Base-by-base conservation (phyloP, 2,329 filamentous ascomycete species). In the Neonectria coccinea region DNA sequence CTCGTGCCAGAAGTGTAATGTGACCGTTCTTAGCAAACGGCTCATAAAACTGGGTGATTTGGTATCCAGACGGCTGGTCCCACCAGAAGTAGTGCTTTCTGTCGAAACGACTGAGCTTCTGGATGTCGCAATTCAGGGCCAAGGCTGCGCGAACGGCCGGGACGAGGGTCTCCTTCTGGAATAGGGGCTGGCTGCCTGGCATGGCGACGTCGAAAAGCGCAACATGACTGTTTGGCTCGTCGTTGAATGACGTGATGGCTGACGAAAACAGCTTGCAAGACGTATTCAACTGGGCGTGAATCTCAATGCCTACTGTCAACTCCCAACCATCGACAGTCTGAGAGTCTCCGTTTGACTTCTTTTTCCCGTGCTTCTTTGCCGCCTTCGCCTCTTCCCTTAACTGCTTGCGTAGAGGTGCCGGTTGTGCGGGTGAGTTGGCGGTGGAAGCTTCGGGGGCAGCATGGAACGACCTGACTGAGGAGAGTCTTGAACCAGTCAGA, bases 31-130 rank as follows among this genome's bases (percentile, higher is more conserved):
- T 88, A 1, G 89, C 89, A 70, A 91, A 88, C 0, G 89, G 89
- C 62, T 89, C 82, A 78, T 98, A 97, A 81, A 95, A 98, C 76
- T 99, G 96, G 2, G 96, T 99, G 67, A 99, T 97, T 79, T 99
- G 96, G 79, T 99, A 99, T 0, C 96, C 96, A 0, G 93, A 88
- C 1, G 96, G 96, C 79, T 99, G 96, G 78, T 99, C 96, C 88
- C 96, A 97, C 83, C 97, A 97, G 79, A 99, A 98, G 80, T 99
- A 99, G 79, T 99, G 96, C 78, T 99, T 99, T 68, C 96, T 87
- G 79, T 99, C 96, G 80, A 97, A 99, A 58, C 88, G 88, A 78
- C 94, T 97, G 71, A 88, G 85, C 1, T 80, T 83, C 75, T 97
- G 91, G 56, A 98, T 86, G 1, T 89, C 81, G 79, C 96, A 98